phyloP scores from a whole-genome alignment of 2,329 filamentous ascomycete species.

The Spiromastix sp. region DNA sequence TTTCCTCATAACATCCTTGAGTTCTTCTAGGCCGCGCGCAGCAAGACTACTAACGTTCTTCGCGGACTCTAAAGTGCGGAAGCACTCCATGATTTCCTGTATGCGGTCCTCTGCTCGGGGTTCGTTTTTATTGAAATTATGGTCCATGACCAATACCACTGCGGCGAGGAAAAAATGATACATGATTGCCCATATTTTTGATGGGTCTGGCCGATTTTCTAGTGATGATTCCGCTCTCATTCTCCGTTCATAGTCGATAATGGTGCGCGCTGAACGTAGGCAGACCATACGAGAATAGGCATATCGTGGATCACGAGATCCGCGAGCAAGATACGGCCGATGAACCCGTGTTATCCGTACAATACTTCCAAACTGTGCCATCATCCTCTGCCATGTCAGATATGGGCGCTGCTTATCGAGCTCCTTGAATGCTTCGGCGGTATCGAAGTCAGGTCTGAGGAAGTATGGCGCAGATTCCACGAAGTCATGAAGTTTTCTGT shows the following conservation, averaged over 20 bases:
- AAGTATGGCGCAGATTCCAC: conserved; percentile 25
- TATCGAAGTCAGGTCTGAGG: conserved; percentile 25
- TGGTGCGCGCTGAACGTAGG: conserved; percentile 27
- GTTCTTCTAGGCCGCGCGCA: conserved; percentile 4
- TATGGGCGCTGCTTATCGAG: conserved; percentile 21
- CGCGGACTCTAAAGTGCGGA: conserved; percentile 20
- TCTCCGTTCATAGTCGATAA: conserved; percentile 24
- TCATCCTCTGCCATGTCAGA: conserved; percentile 26
- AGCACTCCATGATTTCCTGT: conserved; percentile 28
- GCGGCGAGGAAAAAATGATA: conserved; percentile 33
- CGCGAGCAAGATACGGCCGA: conserved; percentile 29
- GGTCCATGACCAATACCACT: conserved; percentile 29
- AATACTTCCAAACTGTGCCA: conserved; percentile 26
- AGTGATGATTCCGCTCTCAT: background rate
- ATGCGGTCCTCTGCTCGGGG: conserved; percentile 24
- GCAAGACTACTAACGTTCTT: conserved; percentile 1
- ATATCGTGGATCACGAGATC: conserved; percentile 24
- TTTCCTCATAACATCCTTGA: conserved; percentile 5
- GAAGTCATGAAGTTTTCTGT: conserved; percentile 23
- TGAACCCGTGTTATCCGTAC: conserved; percentile 30
- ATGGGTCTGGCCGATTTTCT: conserved; percentile 18
- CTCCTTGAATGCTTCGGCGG: conserved; percentile 15
- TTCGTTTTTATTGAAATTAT: conserved; percentile 31
- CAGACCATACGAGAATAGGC: conserved; percentile 29
- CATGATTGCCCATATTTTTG: conserved; percentile 23